Base-by-base conservation (phyloP, 176 grass and related monocot species). In the Miscanthus lutarioriparius region DNA sequence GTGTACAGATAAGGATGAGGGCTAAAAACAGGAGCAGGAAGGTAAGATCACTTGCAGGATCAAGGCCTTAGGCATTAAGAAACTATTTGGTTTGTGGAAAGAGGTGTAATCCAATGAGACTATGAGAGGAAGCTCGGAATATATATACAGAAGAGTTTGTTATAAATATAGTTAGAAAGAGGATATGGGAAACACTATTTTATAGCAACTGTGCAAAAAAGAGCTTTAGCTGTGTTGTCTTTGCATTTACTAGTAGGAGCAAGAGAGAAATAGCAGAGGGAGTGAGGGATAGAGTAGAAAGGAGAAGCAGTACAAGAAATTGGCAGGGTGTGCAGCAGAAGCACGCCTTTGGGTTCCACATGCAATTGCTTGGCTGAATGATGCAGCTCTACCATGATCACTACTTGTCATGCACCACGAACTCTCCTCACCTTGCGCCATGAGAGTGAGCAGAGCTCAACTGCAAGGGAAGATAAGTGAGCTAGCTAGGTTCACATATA, bases 71-170 rank as follows among this genome's bases (percentile, higher is more conserved):
- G 75, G 85, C 85, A 87, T 87, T 84, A 87, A 91, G 89, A 91
- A 84, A 92, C 67, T 90, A 90, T 68, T 90, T 90, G 87, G 86
- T 87, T 80, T 83, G 90, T 76, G 94, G 86, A 86, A 87, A 85
- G 83, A 91, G 80, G 88, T 96, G 91, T 91, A 89, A 87, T 87
- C 94, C 94, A 93, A 93, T 71, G 62, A 64, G 58, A 43, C 94
- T 91, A 93, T 71, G 62, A 64, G 58, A 43, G 67, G 66, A 49
- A 70, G 82, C n/a, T 70, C 35, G 49, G 38, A 77, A 82, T 72
- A 81, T 76, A 91, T 82, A 85, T 81, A 75, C 68, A 78, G 59
- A 6, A 54, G 88, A 72, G 88, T 89, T 81, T 84, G 82, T 89
- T 90, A 83, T 58, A 95, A 92, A 95, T 85, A 86, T 88, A 72